Percentiles rank a stretch among this genome's conserved stretches.
Conservation (phyloP, 2,329 filamentous ascomycete species). For the Epicoccum sorghinum region DNA sequence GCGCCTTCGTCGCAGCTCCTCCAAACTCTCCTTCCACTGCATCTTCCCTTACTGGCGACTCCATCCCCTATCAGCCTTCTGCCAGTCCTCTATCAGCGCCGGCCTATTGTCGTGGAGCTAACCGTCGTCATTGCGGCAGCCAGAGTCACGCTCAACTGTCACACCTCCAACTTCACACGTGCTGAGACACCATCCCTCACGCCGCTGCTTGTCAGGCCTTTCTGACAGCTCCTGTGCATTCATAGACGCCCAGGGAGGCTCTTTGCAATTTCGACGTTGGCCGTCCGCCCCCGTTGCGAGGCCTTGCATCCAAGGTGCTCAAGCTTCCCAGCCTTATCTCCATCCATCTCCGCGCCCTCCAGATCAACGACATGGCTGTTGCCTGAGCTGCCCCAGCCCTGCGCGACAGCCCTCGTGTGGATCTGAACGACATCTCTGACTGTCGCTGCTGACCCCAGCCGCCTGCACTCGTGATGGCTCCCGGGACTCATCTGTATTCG, state of each 20-base stretch:
- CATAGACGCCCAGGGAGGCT: neutral
- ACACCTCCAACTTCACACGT: slow-evolving; percentile 15
- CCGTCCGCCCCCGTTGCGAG: slow-evolving; percentile 17
- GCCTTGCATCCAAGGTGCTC: slow-evolving; percentile 29
- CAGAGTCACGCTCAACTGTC: slow-evolving; percentile 42
- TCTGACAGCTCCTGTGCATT: slow-evolving; percentile 4
- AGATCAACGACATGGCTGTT: slow-evolving; percentile 42
- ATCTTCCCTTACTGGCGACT: slow-evolving; percentile 10
- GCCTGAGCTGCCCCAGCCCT: slow-evolving; percentile 39
- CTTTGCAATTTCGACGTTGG: slow-evolving; percentile 18
- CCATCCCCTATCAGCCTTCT: slow-evolving; percentile 4
- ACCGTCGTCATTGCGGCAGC: slow-evolving; percentile 31
- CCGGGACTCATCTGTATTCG: slow-evolving; percentile 41
- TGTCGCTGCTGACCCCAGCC: slow-evolving; percentile 27
- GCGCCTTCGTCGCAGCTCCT: slow-evolving; percentile 22
- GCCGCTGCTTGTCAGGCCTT: slow-evolving; percentile 3
- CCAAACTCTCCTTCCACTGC: slow-evolving; percentile 14
- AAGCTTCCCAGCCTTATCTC: slow-evolving; percentile 38
- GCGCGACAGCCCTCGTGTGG: slow-evolving; percentile 29
- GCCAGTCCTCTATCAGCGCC: slow-evolving; percentile 19
- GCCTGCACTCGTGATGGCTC: slow-evolving; percentile 48
- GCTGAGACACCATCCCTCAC: slow-evolving; percentile 7
- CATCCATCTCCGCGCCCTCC: slow-evolving; percentile 25
- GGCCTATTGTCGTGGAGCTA: slow-evolving; percentile 23
- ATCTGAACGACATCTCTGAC: slow-evolving; percentile 27